Evolutionary conservation across 768 basidiomycete genomes (phyloP).

Genomic region (Mycena haematopus): DNA sequence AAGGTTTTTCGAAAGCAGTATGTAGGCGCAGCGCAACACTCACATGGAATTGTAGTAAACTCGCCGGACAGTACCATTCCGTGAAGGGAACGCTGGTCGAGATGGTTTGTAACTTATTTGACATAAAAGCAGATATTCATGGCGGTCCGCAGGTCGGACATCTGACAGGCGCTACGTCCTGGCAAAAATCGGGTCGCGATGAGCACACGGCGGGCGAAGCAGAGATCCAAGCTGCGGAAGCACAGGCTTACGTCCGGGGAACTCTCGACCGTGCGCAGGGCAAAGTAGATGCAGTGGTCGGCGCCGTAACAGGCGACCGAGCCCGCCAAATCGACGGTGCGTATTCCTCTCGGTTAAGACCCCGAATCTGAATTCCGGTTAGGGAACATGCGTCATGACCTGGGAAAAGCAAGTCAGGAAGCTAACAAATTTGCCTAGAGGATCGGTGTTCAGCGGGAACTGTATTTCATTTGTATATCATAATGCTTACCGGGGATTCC

Average conservation of each 20-base stretch:
- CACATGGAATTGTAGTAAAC: constrained; percentile 36
- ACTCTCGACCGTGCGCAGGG: constrained; percentile 51
- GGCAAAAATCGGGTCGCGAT: constrained; percentile 26
- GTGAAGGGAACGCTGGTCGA: constrained; percentile 44
- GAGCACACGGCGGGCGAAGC: constrained; percentile 41
- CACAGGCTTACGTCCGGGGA: constrained; percentile 57
- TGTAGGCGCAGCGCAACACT: neutral
- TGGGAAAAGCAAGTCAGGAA: constrained; percentile 22
- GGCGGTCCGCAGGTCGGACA: constrained; percentile 19
- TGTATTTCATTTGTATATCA: neutral
- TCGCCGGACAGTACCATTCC: constrained; percentile 43
- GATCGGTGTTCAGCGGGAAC: neutral
- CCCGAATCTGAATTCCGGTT: too few species aligned
- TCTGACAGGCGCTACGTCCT: constrained; percentile 20
- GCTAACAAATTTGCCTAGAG: constrained; percentile 11
- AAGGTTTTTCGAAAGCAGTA: neutral
- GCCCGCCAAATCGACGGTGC: constrained; percentile 41
- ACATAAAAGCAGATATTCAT: neutral
- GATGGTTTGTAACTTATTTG: constrained; percentile 30
- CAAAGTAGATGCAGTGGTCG: constrained; percentile 58
- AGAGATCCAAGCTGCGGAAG: constrained; percentile 54
- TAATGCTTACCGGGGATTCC: neutral
- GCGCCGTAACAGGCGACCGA: constrained; percentile 60
- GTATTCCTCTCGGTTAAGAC: neutral
- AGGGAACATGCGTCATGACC: constrained; percentile 21